These are phyloP conservation scores for Pseudozyma flocculosa DNA, from an alignment of 1,284 basidiomycete species.

Conservation along the genomic window DNA sequence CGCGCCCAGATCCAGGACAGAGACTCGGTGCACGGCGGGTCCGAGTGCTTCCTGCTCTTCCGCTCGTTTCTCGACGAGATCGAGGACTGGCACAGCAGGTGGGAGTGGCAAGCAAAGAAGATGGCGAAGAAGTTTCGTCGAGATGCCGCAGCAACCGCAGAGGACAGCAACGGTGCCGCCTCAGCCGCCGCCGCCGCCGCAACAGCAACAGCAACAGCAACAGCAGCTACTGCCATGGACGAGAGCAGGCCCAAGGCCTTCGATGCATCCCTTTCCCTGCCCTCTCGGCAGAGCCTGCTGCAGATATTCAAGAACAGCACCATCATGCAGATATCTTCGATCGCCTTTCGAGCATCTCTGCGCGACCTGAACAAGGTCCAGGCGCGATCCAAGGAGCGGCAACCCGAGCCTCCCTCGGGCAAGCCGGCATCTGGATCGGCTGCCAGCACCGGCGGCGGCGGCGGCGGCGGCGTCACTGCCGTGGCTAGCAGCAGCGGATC, in stretches of 20 bases:
- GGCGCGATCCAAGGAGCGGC: no score
- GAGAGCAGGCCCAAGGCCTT: background rate
- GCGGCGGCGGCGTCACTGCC: no score
- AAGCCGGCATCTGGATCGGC: no score
- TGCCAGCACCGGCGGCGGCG: no score
- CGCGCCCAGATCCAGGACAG: constrained; percentile 29
- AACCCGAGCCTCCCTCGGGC: no score
- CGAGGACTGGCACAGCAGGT: constrained; percentile 25
- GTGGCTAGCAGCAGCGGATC: constrained; percentile 1
- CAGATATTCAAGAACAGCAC: constrained; percentile 32
- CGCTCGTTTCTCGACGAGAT: constrained; percentile 34
- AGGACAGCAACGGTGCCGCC: no score
- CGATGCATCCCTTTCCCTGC: constrained; percentile 10
- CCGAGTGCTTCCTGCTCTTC: constrained; percentile 29
- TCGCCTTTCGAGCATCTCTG: constrained; percentile 32
- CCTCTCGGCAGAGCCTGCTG: constrained; percentile 20
- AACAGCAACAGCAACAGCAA: no score
- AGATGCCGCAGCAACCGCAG: background rate
- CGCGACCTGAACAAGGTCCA: constrained; percentile 35
- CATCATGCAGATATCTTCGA: constrained; percentile 35
- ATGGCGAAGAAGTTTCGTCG: constrained; percentile 20
- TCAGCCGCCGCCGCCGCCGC: no score
- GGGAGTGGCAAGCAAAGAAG: constrained; percentile 32
- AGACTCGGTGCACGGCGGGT: constrained; percentile 21
- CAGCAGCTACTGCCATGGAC: no score